phyloP scores from a whole-genome alignment of 495 filamentous ascomycete species.

The Aspergillus nidulans region DNA sequence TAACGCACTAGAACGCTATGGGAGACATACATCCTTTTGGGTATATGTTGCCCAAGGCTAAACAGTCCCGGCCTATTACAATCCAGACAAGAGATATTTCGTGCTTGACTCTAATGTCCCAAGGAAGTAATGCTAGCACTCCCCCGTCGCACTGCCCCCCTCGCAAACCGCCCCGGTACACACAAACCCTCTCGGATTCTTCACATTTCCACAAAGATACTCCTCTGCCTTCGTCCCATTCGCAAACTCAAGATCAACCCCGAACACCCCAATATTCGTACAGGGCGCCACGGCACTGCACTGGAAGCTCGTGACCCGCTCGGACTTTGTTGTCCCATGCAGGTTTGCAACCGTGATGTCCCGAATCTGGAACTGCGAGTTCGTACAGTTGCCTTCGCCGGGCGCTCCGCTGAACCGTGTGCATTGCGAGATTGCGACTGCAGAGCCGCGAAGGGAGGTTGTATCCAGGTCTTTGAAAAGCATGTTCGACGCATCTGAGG shows the following conservation, averaged over 20 bases:
- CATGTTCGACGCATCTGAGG: slow-evolving; percentile 22
- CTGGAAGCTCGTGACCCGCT: slow-evolving; percentile 29
- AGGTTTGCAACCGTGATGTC: slow-evolving; percentile 23
- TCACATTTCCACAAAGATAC: slow-evolving; percentile 36
- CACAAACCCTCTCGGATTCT: slow-evolving; percentile 24
- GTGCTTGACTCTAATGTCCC: background rate
- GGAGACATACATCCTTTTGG: too few relatives aligned
- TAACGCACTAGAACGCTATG: too few relatives aligned
- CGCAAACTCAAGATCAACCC: slow-evolving; percentile 17
- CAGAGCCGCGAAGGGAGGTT: slow-evolving; percentile 22
- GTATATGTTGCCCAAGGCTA: too few relatives aligned
- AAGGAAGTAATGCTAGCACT: slow-evolving; percentile 16
- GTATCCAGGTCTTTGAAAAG: slow-evolving; percentile 21
- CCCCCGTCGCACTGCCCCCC: slow-evolving; percentile 28
- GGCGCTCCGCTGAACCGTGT: slow-evolving; percentile 33
- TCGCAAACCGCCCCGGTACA: slow-evolving; percentile 33
- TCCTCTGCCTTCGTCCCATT: slow-evolving; percentile 18
- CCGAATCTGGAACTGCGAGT: slow-evolving; percentile 32
- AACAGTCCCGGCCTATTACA: too few relatives aligned
- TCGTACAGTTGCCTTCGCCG: slow-evolving; percentile 32
- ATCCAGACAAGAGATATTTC: background rate
- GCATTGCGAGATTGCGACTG: slow-evolving; percentile 37
- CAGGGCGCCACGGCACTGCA: slow-evolving; percentile 36
- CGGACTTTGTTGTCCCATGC: slow-evolving; percentile 22
- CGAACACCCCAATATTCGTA: slow-evolving; percentile 23